These are phyloP conservation scores for Spergularia marina DNA, from an alignment of 148 eudicot genomes.

Conservation along the genomic window DNA sequence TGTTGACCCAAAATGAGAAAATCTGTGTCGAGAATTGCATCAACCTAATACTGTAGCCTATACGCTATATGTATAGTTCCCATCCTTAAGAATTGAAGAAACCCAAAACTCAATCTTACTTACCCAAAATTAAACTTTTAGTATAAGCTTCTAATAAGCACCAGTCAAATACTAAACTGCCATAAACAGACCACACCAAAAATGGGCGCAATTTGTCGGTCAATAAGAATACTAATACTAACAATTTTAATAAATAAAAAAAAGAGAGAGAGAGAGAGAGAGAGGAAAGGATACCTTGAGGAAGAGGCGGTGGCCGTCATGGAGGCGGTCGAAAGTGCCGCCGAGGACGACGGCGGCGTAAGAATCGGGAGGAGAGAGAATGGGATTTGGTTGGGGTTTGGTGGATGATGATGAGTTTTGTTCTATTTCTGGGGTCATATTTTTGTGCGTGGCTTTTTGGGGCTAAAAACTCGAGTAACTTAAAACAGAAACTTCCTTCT, in stretches of 20 bases:
- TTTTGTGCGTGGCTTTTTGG: background rate
- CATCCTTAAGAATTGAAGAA: too few relatives aligned
- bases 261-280: background rate
- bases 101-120: too few relatives aligned
- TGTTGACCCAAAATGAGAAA: too few relatives aligned
- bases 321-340: slow-evolving; percentile 95
- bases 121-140: too few relatives aligned
- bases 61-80: too few relatives aligned
- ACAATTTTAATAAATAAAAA: too few relatives aligned
- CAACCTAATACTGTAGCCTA: too few relatives aligned
- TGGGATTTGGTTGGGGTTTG: background rate
- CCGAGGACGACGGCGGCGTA: slow-evolving; percentile 71
- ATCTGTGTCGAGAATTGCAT: too few relatives aligned
- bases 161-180: background rate
- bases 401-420: background rate
- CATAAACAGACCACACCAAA: too few relatives aligned
- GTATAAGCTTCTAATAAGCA: background rate
- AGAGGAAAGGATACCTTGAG: slow-evolving; percentile 49
- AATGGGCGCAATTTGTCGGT: too few relatives aligned
- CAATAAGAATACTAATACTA: too few relatives aligned
- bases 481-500: too few relatives aligned
- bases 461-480: background rate
- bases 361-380: slow-evolving; percentile 51
- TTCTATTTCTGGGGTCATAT: slow-evolving; percentile 15
- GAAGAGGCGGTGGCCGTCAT: slow-evolving; percentile 87